Percentiles rank a stretch among this genome's conserved stretches.
These are phyloP conservation scores for Colletotrichum cordylinicola DNA, from an alignment of 2,329 filamentous ascomycete genomes.

Conservation along the genomic window DNA sequence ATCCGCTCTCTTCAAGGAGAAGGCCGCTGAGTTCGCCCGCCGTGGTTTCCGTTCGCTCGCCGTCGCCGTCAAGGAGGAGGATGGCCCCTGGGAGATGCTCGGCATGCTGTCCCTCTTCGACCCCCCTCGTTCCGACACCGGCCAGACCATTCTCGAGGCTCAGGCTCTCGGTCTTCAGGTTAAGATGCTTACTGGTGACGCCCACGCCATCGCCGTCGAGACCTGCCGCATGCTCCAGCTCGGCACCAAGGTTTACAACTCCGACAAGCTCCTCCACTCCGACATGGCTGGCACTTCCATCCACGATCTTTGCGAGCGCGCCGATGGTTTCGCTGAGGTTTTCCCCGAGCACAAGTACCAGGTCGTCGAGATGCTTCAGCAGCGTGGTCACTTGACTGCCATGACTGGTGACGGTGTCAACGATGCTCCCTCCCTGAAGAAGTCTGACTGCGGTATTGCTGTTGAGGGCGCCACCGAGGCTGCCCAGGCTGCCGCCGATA, in stretches of 20 bases:
- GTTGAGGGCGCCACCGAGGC: conserved; percentile 76
- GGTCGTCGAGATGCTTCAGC: conserved; percentile 78
- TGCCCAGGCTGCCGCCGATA: conserved; percentile 75
- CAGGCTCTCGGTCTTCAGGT: conserved; percentile 78
- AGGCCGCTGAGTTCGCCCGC: conserved; percentile 77
- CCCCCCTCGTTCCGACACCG: conserved; percentile 79
- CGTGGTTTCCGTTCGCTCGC: conserved; percentile 83
- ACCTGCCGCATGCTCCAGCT: conserved; percentile 84
- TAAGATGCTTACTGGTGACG: conserved; percentile 85
- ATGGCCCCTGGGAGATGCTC: conserved; percentile 75
- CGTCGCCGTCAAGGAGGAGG: conserved; percentile 80
- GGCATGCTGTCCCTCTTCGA: conserved; percentile 84
- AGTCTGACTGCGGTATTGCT: conserved; percentile 77
- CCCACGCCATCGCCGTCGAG: conserved; percentile 81
- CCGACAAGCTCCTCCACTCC: conserved; percentile 77
- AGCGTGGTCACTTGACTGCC: conserved; percentile 74
- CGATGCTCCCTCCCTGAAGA: conserved; percentile 76
- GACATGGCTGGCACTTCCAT: conserved; percentile 75
- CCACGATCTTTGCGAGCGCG: conserved; percentile 78
- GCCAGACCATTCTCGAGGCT: conserved; percentile 78
- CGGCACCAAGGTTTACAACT: conserved; percentile 83
- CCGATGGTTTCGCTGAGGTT: conserved; percentile 76
- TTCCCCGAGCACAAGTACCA: conserved; percentile 81
- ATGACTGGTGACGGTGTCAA: conserved; percentile 83
- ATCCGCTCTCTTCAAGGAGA: conserved; percentile 71